Percentiles rank a stretch among this genome's conserved stretches.
These are phyloP conservation scores for Podaxis sp. DNA, from an alignment of 768 basidiomycete species.

Conservation along the genomic window DNA sequence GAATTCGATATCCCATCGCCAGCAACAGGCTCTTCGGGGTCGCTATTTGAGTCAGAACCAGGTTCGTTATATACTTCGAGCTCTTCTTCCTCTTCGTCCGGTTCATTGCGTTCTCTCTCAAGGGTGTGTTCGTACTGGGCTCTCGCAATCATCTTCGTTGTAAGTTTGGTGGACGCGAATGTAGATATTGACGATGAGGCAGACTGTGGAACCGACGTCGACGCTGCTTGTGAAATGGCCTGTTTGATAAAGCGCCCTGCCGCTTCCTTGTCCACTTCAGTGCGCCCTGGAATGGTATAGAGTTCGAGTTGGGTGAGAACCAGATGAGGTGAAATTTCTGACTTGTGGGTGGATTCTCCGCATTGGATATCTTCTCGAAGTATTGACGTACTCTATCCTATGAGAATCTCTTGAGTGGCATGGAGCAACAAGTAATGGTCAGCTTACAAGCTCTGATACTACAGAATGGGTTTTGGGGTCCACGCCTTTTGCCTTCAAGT, in stretches of 20 bases:
- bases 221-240: constrained; percentile 66
- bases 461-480: constrained; percentile 81
- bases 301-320: constrained; percentile 7
- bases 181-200: constrained; percentile 24
- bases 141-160: constrained; percentile 72
- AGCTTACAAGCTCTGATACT: constrained; percentile 62
- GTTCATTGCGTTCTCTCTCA: constrained; percentile 45
- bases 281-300: constrained; percentile 29
- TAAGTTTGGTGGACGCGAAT: constrained; percentile 53
- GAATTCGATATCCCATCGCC: constrained; percentile 15
- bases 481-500: constrained; percentile 75
- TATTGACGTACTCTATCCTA: constrained; percentile 78
- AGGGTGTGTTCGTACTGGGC: constrained; percentile 60
- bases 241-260: constrained; percentile 83
- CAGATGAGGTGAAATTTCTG: constrained; percentile 20
- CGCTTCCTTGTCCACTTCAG: constrained; percentile 72
- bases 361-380: constrained; percentile 77
- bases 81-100: constrained; percentile 36
- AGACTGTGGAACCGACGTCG: constrained; percentile 27
- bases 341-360: constrained; percentile 68
- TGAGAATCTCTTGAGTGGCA: not conserved
- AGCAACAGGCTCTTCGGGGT: constrained; percentile 12
- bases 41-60: constrained; percentile 24
- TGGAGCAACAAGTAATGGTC: not conserved
- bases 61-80: constrained; percentile 40